These are phyloP conservation scores for Sporisorium iseilematis-ciliati DNA, from an alignment of 1,284 basidiomycete species.

Conservation along the genomic window DNA sequence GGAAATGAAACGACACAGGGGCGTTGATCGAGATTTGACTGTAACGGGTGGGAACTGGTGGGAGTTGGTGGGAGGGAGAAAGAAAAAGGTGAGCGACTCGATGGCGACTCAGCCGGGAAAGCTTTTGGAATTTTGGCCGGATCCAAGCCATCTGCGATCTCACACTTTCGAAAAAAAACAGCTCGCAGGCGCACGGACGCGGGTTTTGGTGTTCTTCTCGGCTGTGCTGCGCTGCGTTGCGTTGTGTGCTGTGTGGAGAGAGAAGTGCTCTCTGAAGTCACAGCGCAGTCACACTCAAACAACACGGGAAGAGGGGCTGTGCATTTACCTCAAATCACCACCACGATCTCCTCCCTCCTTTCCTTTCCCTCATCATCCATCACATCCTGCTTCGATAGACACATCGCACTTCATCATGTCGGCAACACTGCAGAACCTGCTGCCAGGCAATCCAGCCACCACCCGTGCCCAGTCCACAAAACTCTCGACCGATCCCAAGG, in stretches of 20 bases:
- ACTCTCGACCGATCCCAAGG: conserved; percentile 78
- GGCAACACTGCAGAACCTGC: conserved; percentile 32
- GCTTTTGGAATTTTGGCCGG: neutral
- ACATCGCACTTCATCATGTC: conserved; percentile 37
- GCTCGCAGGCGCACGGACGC: conserved; percentile 7
- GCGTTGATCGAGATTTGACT: too few species aligned
- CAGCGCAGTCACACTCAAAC: neutral
- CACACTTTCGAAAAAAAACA: neutral
- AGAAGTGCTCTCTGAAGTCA: neutral
- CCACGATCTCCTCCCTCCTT: conserved; percentile 3
- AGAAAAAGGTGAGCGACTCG: conserved; percentile 4
- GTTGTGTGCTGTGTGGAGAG: too few species aligned
- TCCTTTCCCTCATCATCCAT: neutral
- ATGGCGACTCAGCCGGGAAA: conserved; percentile 1
- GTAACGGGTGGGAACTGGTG: too few species aligned
- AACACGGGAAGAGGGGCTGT: conserved; percentile 8
- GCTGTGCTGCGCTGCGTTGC: conserved; percentile 8
- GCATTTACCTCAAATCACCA: neutral
- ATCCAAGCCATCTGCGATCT: neutral
- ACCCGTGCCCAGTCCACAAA: conserved; percentile 81
- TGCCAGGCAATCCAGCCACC: conserved; percentile 62
- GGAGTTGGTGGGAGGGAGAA: neutral
- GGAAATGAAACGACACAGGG: too few species aligned
- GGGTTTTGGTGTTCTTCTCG: neutral
- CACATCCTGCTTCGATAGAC: neutral